These are phyloP conservation scores for Pichia sp. DNA, from an alignment of 1,139 yeast species.

Conservation along the genomic window DNA sequence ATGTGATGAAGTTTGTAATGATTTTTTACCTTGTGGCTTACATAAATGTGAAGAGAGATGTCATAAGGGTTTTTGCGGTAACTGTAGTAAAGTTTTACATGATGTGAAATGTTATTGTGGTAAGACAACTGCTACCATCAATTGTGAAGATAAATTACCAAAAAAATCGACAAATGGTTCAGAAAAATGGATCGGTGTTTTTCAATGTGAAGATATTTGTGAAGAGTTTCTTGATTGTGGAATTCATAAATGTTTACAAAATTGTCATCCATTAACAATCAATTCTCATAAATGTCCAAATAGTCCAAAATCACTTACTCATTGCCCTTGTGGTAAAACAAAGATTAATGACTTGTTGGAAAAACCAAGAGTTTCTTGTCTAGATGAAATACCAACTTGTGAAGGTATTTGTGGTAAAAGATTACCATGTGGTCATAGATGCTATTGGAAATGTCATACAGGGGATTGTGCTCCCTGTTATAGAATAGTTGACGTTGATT, in stretches of 20 bases:
- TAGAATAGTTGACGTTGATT: slow-evolving; percentile 36
- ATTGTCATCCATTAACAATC: slow-evolving; percentile 46
- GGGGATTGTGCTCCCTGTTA: slow-evolving; percentile 68
- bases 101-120: slow-evolving; percentile 73
- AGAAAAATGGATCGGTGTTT: slow-evolving; percentile 53
- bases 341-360: slow-evolving; percentile 33
- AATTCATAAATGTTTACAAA: slow-evolving; percentile 49
- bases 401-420: slow-evolving; percentile 52
- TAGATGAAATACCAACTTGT: slow-evolving; percentile 77
- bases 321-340: slow-evolving; percentile 74
- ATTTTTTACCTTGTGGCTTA: slow-evolving; percentile 59
- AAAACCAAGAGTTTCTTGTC: slow-evolving; percentile 48
- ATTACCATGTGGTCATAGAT: slow-evolving; percentile 66
- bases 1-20: slow-evolving; percentile 58
- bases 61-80: slow-evolving; percentile 77
- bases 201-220: slow-evolving; percentile 48
- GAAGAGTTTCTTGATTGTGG: slow-evolving; percentile 56
- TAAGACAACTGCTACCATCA: slow-evolving; percentile 34
- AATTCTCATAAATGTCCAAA: slow-evolving; percentile 47
- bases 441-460: slow-evolving; percentile 64
- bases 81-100: slow-evolving; percentile 41
- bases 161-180: slow-evolving; percentile 26
- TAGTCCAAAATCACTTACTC: slow-evolving; percentile 49
- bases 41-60: slow-evolving; percentile 56
- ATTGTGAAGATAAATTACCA: slow-evolving; percentile 43